A percentile compares a stretch with the other conserved stretches of the same genome.
Conservation (phyloP, 495 filamentous ascomycete genomes). For the Lasiosphaeria hispida region DNA sequence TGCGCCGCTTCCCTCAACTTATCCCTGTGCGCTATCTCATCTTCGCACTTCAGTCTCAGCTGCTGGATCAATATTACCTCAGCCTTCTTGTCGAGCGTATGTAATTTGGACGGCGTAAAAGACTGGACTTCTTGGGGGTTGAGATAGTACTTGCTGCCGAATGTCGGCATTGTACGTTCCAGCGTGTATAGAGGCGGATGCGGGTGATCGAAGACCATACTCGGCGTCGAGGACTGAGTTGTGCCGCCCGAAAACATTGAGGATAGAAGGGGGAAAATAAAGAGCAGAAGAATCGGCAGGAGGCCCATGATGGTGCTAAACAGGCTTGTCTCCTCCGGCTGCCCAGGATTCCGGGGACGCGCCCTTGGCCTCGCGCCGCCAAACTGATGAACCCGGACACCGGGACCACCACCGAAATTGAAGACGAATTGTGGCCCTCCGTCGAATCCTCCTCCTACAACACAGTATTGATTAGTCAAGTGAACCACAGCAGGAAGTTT, state of each 20-base stretch:
- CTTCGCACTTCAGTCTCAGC: conserved; percentile 68
- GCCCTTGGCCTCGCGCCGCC: conserved; percentile 65
- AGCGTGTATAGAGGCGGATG: conserved; percentile 63
- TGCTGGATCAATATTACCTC: conserved; percentile 67
- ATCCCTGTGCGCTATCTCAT: conserved; percentile 60
- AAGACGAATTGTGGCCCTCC: conserved; percentile 85
- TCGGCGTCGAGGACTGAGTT: conserved; percentile 58
- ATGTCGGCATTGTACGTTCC: conserved; percentile 64
- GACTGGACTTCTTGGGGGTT: conserved; percentile 74
- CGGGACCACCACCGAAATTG: conserved; percentile 80
- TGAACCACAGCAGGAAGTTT: too few relatives aligned
- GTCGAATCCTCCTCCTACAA: conserved; percentile 50
- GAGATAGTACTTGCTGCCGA: conserved; percentile 79
- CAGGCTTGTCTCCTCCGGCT: conserved; percentile 47
- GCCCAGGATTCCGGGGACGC: conserved; percentile 66
- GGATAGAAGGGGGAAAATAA: conserved; percentile 81
- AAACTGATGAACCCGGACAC: conserved; percentile 83
- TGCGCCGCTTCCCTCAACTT: conserved; percentile 74
- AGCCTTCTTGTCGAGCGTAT: conserved; percentile 70
- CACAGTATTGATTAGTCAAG: neutral
- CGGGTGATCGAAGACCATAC: conserved; percentile 66
- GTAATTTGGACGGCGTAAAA: conserved; percentile 62
- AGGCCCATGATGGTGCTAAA: conserved; percentile 62
- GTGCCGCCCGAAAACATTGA: conserved; percentile 67
- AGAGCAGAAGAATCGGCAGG: conserved; percentile 82